Evolutionary conservation across 305 asterid genomes (phyloP).

Genomic region (Fraxinus paxiana): DNA sequence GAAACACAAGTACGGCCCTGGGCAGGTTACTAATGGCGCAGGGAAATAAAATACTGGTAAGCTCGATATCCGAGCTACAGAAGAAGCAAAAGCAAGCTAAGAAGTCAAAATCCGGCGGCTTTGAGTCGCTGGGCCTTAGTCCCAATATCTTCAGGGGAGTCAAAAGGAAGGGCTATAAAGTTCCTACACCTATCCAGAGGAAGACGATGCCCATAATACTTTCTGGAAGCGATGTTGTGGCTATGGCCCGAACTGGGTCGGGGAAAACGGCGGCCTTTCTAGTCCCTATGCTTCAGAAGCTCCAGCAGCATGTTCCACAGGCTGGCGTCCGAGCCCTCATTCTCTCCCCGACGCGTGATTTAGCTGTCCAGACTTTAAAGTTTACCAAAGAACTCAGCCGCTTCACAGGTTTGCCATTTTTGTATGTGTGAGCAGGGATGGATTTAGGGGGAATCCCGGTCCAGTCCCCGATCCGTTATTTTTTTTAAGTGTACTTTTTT

Average conservation of each 20-base stretch:
- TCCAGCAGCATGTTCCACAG: conserved; percentile 77
- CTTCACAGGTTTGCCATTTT: conserved; percentile 52
- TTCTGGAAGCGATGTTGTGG: conserved; percentile 70
- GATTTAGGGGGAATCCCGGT: not conserved
- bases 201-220: conserved; percentile 80
- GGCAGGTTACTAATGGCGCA: conserved; percentile 13
- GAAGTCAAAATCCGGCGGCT: conserved; percentile 86
- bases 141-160: conserved; percentile 65
- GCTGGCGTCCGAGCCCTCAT: conserved; percentile 83
- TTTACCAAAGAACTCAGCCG: conserved; percentile 76
- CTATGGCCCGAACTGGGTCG: conserved; percentile 96
- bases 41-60: conserved; percentile 29
- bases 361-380: conserved; percentile 85
- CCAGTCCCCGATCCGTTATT: too few relatives aligned
- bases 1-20: too few relatives aligned
- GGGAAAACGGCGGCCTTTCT: conserved; percentile 94
- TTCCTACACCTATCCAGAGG: conserved; percentile 94
- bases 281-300: conserved; percentile 85
- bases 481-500: too few relatives aligned
- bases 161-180: conserved; percentile 77
- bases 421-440: not conserved
- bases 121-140: conserved; percentile 71
- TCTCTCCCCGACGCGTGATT: conserved; percentile 83
- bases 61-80: conserved; percentile 60
- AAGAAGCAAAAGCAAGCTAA: conserved; percentile 48